Conservation (phyloP, 371 early-diverging fungal species). For the Apophysomyces variabilis region DNA sequence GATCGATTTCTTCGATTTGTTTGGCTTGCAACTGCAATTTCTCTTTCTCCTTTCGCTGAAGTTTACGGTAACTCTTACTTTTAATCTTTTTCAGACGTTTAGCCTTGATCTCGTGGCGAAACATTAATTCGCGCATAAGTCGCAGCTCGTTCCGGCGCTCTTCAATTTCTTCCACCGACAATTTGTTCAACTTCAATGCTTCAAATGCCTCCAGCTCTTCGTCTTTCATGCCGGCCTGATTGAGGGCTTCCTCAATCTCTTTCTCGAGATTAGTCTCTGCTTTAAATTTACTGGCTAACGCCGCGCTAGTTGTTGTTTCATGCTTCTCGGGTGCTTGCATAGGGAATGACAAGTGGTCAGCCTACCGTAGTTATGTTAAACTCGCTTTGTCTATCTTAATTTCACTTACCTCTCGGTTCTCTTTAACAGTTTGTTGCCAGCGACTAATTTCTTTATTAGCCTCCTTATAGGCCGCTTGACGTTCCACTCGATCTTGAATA, state of each 20-base stretch:
- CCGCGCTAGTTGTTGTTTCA: constrained; percentile 51
- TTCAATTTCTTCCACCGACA: constrained; percentile 81
- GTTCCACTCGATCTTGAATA: constrained; percentile 82
- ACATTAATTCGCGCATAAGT: constrained; percentile 92
- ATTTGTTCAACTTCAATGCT: constrained; percentile 80
- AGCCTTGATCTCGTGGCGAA: constrained; percentile 89
- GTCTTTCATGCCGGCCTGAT: constrained; percentile 76
- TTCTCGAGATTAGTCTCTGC: constrained; percentile 77
- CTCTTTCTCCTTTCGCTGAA: constrained; percentile 76
- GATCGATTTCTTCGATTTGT: constrained; percentile 72
- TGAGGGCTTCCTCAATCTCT: constrained; percentile 73
- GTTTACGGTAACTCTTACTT: constrained; percentile 89
- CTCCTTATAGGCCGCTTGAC: constrained; percentile 82
- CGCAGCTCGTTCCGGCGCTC: constrained; percentile 80
- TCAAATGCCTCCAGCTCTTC: constrained; percentile 81
- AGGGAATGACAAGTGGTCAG: constrained; percentile 85
- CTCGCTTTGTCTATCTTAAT: not conserved
- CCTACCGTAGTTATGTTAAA: constrained; percentile 28
- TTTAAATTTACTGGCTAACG: constrained; percentile 66
- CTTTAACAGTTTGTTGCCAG: constrained; percentile 84
- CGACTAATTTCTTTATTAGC: constrained; percentile 81
- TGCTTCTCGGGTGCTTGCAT: constrained; percentile 41
- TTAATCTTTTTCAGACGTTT: constrained; percentile 96
- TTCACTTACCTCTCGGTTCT: constrained; percentile 67
- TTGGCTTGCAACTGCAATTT: constrained; percentile 44